Evolutionary conservation across 306 rosid species (phyloP), one percentile per base, ranked within the genome.

Genomic region (Begonia loranthoides): DNA sequence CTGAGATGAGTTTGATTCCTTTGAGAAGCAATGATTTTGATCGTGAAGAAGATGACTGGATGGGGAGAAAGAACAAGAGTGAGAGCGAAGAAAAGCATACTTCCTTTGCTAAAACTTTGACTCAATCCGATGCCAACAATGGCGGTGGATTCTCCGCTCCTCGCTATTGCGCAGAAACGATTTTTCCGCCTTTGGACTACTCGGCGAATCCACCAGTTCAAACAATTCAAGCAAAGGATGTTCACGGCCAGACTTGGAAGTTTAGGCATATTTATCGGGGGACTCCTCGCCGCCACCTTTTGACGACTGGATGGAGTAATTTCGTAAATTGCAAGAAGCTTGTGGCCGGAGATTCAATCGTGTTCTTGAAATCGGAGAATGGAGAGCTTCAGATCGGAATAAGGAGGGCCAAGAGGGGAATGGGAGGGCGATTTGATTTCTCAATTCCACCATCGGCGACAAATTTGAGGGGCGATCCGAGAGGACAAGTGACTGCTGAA

Each of bases 111-210:
- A 90, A 90, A 80, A 90, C 99, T 10, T 66, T 90, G 66, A 90
- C 99, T 15, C 99, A 90, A 54, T 90, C 99, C 41, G 99, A 90
- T 62, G 95, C 99, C 1, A 90, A 90, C 67, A 90, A 90, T 15
- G 99, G 99, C 12, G 99, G 99, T 9, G 99, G 99, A 0, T 90
- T 90, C 61, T 90, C 99, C 3, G 99, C 86, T 48, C 99, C 99
- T 52, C 90, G 99, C 46, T 90, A 82, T 43, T 90, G 99, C 2
- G 99, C 99, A 0, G 99, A 90, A 74, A 90, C 95, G 0, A 86
- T 90, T 49, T 90, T 90, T 17, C 99, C 95, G 0, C 81, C 77
- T 54, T 64, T 90, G 74, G 94, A 90, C 66, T 83, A 80, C 50
- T 71, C 87, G 0, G 92, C 92, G 2, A 83, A 83, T 41, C 95